These are phyloP conservation scores for Rhodotorula sp. DNA, from an alignment of 1,284 basidiomycete genomes.

Conservation along the genomic window DNA sequence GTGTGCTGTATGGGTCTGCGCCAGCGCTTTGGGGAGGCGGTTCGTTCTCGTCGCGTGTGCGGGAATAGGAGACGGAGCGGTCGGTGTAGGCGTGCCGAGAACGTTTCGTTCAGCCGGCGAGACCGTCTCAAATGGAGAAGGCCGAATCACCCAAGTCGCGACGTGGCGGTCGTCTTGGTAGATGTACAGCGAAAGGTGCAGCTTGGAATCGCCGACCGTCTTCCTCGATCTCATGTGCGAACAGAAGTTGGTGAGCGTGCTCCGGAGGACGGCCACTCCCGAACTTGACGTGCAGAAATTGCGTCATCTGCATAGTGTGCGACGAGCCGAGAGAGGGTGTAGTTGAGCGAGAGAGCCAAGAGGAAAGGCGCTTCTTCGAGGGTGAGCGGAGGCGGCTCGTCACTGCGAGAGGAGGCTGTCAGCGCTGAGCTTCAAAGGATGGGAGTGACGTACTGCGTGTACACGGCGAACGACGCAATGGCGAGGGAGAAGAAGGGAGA, in stretches of 20 bases:
- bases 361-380: constrained; percentile 22
- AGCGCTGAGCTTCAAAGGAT: neutral
- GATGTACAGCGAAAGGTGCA: constrained; percentile 32
- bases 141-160: constrained; percentile 23
- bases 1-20: constrained; percentile 17
- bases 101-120: neutral
- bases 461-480: too few relatives aligned
- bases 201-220: constrained; percentile 21
- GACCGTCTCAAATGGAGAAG: neutral
- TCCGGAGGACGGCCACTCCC: constrained; percentile 14
- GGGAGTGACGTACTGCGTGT: neutral
- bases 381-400: constrained; percentile 6
- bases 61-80: constrained; percentile 31
- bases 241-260: constrained; percentile 4
- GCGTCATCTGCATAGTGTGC: neutral
- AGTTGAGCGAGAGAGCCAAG: constrained; percentile 13
- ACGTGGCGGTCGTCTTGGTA: constrained; percentile 27
- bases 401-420: neutral
- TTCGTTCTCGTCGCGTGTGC: constrained; percentile 16
- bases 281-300: constrained; percentile 33
- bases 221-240: constrained; percentile 20
- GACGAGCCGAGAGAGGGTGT: constrained; percentile 4
- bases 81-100: constrained; percentile 37
- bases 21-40: constrained; percentile 1
- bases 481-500: neutral